Evolutionary conservation across 73 alveolate genomes (phyloP).

Genomic region (Paramecium bursaria): DNA sequence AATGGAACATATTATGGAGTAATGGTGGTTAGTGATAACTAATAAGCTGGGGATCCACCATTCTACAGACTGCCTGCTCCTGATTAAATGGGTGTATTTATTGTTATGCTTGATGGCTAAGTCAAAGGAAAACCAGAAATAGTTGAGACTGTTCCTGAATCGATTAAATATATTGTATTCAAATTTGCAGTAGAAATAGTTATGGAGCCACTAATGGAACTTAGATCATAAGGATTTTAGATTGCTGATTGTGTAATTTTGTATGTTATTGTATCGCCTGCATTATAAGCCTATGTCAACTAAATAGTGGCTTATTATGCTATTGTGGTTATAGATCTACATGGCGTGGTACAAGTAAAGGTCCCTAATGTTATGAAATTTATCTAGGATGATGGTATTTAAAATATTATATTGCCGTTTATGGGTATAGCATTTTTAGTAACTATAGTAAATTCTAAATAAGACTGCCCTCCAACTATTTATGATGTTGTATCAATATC

Average conservation of each 20-base stretch:
- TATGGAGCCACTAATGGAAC: not conserved
- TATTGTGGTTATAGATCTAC: not conserved
- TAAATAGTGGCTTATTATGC: not conserved
- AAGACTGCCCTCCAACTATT: conserved; percentile 28
- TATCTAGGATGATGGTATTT: conserved; percentile 19
- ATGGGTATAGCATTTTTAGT: conserved; percentile 16
- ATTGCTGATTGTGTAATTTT: not conserved
- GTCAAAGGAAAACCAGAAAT: conserved; percentile 29
- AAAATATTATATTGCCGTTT: not conserved
- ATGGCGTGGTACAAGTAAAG: not conserved
- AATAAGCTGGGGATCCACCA: not conserved
- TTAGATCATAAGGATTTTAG: conserved; percentile 42
- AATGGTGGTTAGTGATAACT: not conserved
- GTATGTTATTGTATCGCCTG: not conserved
- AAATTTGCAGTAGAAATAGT: not conserved
- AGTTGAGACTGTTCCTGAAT: conserved; percentile 12
- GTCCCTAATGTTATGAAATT: not conserved
- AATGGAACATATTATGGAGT: conserved; percentile 32
- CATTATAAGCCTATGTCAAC: not conserved
- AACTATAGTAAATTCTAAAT: not conserved
- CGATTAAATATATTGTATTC: conserved; percentile 1
- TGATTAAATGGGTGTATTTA: not conserved
- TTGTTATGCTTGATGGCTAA: not conserved
- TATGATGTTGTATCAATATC: no score
- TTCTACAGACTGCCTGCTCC: not conserved